Percentiles rank a stretch among this genome's conserved stretches.
phyloP scores from a whole-genome alignment of 352 stramenopile genomes.

The Globisporangium polare region DNA sequence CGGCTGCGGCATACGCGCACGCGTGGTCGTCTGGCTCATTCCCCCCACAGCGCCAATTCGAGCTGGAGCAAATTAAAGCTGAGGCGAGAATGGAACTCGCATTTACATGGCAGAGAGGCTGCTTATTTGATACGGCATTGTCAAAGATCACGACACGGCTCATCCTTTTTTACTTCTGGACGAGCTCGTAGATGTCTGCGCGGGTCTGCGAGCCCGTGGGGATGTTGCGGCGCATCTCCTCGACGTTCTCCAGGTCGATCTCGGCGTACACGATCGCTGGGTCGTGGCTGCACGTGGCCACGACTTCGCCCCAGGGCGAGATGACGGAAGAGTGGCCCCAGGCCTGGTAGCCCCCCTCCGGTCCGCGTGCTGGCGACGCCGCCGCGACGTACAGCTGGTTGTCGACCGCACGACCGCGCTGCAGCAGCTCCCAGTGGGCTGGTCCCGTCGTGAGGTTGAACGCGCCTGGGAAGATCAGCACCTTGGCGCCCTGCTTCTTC shows the following conservation, averaged over 20 bases:
- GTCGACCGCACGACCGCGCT: constrained; percentile 92
- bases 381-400: constrained; percentile 96
- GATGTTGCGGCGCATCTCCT: constrained; percentile 96
- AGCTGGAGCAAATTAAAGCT: no score
- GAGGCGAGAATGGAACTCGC: no score
- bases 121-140: no score
- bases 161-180: constrained; percentile 69
- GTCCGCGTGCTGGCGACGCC: constrained; percentile 93
- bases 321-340: constrained; percentile 98
- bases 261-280: constrained; percentile 94
- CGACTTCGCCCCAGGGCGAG: constrained; percentile 96
- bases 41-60: no score
- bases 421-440: constrained; percentile 98
- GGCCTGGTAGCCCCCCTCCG: constrained; percentile 95
- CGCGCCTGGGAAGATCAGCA: constrained; percentile 82
- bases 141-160: no score
- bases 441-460: constrained; percentile 93
- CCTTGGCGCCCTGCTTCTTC: constrained; percentile 87
- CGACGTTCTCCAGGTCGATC: constrained; percentile 92
- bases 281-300: constrained; percentile 93
- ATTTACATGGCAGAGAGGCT: no score
- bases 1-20: no score
- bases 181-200: constrained; percentile 93
- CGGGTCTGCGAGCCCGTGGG: constrained; percentile 94
- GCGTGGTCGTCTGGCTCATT: no score